Evolutionary conservation across 768 basidiomycete genomes (phyloP), one percentile per base, ranked within the genome.

Genomic region (Mycena sanguinolenta): DNA sequence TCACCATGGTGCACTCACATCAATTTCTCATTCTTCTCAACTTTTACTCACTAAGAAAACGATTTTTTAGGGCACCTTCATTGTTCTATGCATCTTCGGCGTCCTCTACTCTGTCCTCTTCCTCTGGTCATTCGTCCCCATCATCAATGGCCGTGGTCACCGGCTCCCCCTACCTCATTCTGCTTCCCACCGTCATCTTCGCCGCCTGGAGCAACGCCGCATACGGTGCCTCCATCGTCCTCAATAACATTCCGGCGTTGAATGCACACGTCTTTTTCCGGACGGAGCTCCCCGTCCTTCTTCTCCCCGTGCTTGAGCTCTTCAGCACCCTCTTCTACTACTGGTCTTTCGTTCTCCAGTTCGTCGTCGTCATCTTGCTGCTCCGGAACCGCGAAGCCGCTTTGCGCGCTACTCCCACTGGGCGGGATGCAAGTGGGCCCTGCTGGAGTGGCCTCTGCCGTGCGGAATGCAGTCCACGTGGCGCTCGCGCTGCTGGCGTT

Each of bases 11-110:
- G 34, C 10, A 58, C 19, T 19, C 60, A 6, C 13, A 59, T 53
- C 13, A 3, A 28, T 21, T 19, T 28, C 3, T 49, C 19, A 21
- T 36, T 39, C 14, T 2, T 34, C 58, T 69, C 44, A 65, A 12
- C 13, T n/a, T n/a, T n/a, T n/a, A n/a, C n/a, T n/a, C n/a, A n/a
- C n/a, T 28, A 0, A 21, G 23, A n/a, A n/a, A n/a, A n/a, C n/a
- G n/a, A n/a, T n/a, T n/a, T 25, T 64, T 10, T 25, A 74, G 73
- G 73, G 69, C 6, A 36, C 39, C 7, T 74, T 74, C 46, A 62
- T 46, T 10, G 30, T 74, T 0, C 39, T 67, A 14, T 71, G 69
- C 54, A 64, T 74, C 10, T 74, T 66, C 14, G 63, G 66, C 19
- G 19, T 74, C 1, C 25, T 39, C 36, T 74, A 38, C 32, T 28